Evolutionary conservation across 1,284 basidiomycete genomes (phyloP).

Genomic region (Polyporus tsugae): DNA sequence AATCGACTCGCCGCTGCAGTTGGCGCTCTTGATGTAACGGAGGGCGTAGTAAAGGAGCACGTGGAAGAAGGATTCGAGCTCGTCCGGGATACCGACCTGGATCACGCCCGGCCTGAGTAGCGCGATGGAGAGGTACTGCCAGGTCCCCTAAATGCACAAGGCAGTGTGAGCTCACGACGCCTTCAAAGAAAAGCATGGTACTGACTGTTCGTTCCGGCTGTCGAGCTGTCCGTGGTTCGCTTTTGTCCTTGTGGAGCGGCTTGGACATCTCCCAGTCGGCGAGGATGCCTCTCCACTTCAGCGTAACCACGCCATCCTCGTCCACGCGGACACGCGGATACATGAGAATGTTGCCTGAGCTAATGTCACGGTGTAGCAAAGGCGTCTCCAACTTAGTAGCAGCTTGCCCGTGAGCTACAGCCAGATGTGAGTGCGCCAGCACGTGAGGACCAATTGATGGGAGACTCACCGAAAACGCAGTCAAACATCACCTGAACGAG

Average conservation of each 20-base stretch:
- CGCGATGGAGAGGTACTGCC: background rate
- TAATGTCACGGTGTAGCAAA: constrained; percentile 9
- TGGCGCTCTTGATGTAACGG: background rate
- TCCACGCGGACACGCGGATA: background rate
- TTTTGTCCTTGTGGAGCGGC: background rate
- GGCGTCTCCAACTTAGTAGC: background rate
- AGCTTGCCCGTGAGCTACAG: background rate
- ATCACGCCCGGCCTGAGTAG: background rate
- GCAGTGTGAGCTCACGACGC: background rate
- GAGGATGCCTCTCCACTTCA: constrained; percentile 8
- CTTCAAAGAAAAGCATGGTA: background rate
- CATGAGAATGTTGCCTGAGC: constrained; percentile 10
- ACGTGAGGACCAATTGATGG: too few relatives aligned
- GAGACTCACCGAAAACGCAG: constrained; percentile 10
- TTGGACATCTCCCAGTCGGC: constrained; percentile 14
- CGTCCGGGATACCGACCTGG: background rate
- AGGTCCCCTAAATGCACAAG: background rate
- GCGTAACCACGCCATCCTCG: background rate
- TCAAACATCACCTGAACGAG: constrained; percentile 7
- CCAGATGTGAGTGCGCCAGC: too few relatives aligned
- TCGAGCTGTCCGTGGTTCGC: background rate
- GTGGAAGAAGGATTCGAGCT: constrained; percentile 8
- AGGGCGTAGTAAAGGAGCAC: constrained; percentile 6
- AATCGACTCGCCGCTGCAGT: background rate
- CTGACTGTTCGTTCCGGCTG: constrained; percentile 3